Percentiles rank a stretch among this genome's conserved stretches.
These are phyloP conservation scores for Penicillium hesseltinei DNA, from an alignment of 2,329 filamentous ascomycete species.

Conservation along the genomic window DNA sequence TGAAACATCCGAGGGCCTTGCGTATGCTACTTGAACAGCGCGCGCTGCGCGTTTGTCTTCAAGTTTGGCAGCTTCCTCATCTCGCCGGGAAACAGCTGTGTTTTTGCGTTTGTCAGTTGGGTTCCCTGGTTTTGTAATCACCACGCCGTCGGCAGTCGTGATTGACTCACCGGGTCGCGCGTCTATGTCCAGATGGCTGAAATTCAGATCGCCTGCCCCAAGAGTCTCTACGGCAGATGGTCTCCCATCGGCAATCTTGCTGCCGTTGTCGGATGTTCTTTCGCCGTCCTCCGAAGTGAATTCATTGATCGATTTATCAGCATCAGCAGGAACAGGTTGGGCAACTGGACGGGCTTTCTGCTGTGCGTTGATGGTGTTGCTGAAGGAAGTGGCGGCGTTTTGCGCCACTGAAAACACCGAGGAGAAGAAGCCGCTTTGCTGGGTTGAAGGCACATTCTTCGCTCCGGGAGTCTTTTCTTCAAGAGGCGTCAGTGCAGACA, in stretches of 20 bases:
- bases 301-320: slow-evolving; percentile 30
- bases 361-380: slow-evolving; percentile 58
- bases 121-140: slow-evolving; percentile 37
- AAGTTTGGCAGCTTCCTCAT: slow-evolving; percentile 55
- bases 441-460: slow-evolving; percentile 57
- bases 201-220: slow-evolving; percentile 81
- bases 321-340: slow-evolving; percentile 29
- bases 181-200: slow-evolving; percentile 80
- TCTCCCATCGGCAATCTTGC: slow-evolving; percentile 51
- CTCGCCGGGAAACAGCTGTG: slow-evolving; percentile 40
- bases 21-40: slow-evolving; percentile 62
- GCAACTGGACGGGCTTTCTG: slow-evolving; percentile 43
- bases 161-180: slow-evolving; percentile 34
- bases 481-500: slow-evolving; percentile 69
- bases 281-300: slow-evolving; percentile 28
- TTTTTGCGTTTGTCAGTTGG: slow-evolving; percentile 37
- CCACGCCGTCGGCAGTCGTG: slow-evolving; percentile 39
- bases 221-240: slow-evolving; percentile 83
- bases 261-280: slow-evolving; percentile 15
- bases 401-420: slow-evolving; percentile 90
- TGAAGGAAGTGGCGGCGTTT: slow-evolving; percentile 80
- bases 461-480: slow-evolving; percentile 58
- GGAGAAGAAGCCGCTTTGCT: slow-evolving; percentile 75
- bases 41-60: slow-evolving; percentile 60
- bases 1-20: slow-evolving; percentile 38